A percentile compares a stretch with the other conserved stretches of the same genome.
These are phyloP conservation scores for Xylaria sp. DNA, from an alignment of 2,329 filamentous ascomycete species.

Conservation along the genomic window DNA sequence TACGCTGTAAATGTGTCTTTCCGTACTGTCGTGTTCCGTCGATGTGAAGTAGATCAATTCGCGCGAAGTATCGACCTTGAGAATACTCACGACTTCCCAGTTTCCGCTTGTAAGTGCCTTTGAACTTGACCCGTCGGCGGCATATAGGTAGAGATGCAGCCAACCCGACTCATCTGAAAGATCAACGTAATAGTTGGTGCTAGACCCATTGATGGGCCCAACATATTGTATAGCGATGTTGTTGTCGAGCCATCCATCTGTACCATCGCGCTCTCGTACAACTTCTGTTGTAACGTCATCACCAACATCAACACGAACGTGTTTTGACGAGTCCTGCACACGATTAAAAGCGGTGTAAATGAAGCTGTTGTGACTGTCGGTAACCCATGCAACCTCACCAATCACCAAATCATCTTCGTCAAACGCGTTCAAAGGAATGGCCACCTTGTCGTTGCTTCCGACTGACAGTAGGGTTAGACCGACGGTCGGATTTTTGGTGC, in stretches of 20 bases:
- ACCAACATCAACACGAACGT: conserved; percentile 66
- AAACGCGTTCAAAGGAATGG: conserved; percentile 66
- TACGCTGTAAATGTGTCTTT: conserved; percentile 74
- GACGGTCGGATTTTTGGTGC: conserved; percentile 72
- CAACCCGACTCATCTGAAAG: conserved; percentile 72
- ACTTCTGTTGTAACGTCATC: conserved; percentile 56
- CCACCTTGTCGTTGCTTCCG: conserved; percentile 54
- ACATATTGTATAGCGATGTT: conserved; percentile 65
- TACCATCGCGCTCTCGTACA: conserved; percentile 67
- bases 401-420: conserved; percentile 69
- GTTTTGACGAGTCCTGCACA: conserved; percentile 71
- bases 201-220: conserved; percentile 54
- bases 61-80: conserved; percentile 66
- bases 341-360: conserved; percentile 75
- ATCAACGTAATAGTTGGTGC: conserved; percentile 69
- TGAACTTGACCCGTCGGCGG: conserved; percentile 63
- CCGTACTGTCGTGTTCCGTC: conserved; percentile 72
- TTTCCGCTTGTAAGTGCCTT: conserved; percentile 70
- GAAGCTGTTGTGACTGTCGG: conserved; percentile 67
- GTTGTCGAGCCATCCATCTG: conserved; percentile 71
- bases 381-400: conserved; percentile 75
- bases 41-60: conserved; percentile 72
- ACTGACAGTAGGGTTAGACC: conserved; percentile 68
- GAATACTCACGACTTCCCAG: conserved; percentile 70
- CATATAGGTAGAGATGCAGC: conserved; percentile 73